Percentiles rank a stretch among this genome's conserved stretches.
phyloP scores from a whole-genome alignment of 257 asterid species.

The Jacaranda copaia region DNA sequence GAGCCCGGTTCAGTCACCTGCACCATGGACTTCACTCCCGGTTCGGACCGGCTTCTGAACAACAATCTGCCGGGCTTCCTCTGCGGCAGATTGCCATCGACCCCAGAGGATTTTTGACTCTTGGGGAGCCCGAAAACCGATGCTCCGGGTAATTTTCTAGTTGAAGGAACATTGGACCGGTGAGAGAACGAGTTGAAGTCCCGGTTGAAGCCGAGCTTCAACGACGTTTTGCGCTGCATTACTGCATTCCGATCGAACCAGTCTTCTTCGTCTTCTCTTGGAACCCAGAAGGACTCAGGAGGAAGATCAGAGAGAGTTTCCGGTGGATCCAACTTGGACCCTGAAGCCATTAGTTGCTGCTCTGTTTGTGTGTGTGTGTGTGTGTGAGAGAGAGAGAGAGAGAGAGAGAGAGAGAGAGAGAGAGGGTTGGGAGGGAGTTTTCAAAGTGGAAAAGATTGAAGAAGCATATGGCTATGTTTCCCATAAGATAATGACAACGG shows the following conservation, averaged over 20 bases:
- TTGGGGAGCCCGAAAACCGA: constrained; percentile 52
- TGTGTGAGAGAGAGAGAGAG: constrained; percentile 9
- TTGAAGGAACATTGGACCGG: constrained; percentile 32
- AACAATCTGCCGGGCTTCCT: constrained; percentile 40
- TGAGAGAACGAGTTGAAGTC: constrained; percentile 44
- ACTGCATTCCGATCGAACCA: constrained; percentile 65
- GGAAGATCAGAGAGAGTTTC: constrained; percentile 55
- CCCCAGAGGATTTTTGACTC: constrained; percentile 36
- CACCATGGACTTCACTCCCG: constrained; percentile 35
- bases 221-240: constrained; percentile 64
- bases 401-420: background rate
- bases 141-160: constrained; percentile 27
- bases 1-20: constrained; percentile 53
- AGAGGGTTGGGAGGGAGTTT: background rate
- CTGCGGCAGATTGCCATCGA: constrained; percentile 34
- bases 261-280: constrained; percentile 54
- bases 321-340: constrained; percentile 26
- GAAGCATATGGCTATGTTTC: constrained; percentile 40
- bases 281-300: constrained; percentile 66
- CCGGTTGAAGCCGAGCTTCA: constrained; percentile 50
- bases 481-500: constrained; percentile 46
- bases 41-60: constrained; percentile 62
- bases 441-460: constrained; percentile 32
- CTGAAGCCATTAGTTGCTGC: constrained; percentile 17
- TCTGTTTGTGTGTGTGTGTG: background rate